phyloP scores from a whole-genome alignment of 1,284 basidiomycete species.

The Malassezia sp. region DNA sequence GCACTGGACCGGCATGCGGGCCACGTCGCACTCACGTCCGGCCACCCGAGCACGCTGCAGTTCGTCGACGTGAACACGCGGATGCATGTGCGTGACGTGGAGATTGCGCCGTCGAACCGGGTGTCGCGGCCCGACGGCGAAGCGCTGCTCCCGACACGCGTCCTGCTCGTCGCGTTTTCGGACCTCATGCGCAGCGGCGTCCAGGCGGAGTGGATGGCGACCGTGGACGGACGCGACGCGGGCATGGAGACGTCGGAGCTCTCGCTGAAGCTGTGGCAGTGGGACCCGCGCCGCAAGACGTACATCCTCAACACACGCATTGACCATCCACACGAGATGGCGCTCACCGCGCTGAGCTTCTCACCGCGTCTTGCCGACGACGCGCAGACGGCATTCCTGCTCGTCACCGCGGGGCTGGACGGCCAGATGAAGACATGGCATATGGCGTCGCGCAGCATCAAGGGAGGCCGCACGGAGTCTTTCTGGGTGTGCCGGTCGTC shows the following conservation, averaged over 20 bases:
- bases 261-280: constrained; percentile 81
- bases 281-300: constrained; percentile 52
- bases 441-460: constrained; percentile 24
- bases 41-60: constrained; percentile 87
- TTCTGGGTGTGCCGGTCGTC: constrained; percentile 41
- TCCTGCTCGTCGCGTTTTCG: constrained; percentile 62
- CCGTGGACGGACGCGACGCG: constrained; percentile 62
- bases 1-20: constrained; percentile 34
- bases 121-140: constrained; percentile 73
- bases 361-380: constrained; percentile 32
- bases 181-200: constrained; percentile 27
- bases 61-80: constrained; percentile 68
- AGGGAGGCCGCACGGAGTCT: constrained; percentile 26
- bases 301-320: constrained; percentile 67
- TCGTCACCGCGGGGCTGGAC: constrained; percentile 60
- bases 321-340: constrained; percentile 69
- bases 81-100: constrained; percentile 69
- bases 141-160: constrained; percentile 63
- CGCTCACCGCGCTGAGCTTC: constrained; percentile 63
- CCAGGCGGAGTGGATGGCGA: constrained; percentile 70
- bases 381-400: constrained; percentile 47
- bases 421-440: constrained; percentile 62
- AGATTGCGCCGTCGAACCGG: constrained; percentile 84
- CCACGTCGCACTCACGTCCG: constrained; percentile 64
- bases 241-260: constrained; percentile 62